Base-by-base conservation (phyloP, 768 basidiomycete genomes). In the Rhodocollybia butyracea region DNA sequence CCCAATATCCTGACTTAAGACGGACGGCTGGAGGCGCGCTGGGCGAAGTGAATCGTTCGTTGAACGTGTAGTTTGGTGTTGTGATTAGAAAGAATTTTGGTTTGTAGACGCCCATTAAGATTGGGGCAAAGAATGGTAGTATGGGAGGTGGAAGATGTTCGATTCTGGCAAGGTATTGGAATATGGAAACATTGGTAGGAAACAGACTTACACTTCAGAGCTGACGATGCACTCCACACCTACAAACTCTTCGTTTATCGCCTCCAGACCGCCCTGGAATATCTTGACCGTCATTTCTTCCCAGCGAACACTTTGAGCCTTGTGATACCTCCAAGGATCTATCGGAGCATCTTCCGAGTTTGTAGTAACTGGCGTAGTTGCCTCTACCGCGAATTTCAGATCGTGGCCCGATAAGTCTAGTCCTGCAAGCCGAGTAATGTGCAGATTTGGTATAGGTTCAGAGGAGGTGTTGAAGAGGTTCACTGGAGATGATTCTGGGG, bases 61-160 rank as follows among this genome's bases (percentile, higher is more conserved):
- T 95, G 76, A 89, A 96, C 2, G 80, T 84, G 71, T 87, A 94
- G 2, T 88, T 90, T 0, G 92, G 93, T 0, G 93, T 96, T 0
- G 93, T 95, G 62, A 94, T 64, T 21, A 96, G 77, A 41, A 93
- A 75, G 40, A 86, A 64, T 26, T 76, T 75, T 1, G 94, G 93
- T 53, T 82, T 84, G 62, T 96, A 96, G 30, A 80, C 73, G 0
- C 92, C 91, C 12, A 96, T 78, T 13, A 95, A 70, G 47, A 85
- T 68, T 3, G 88, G 86, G 6, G 86, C 81, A 60, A 93, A 88
- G 19, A 76, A 74, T 0, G 76, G 70, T 13, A 94, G 73, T 29
- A 86, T 68, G 4, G 78, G 68, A 0, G 80, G 77, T 1, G 79
- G 74, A 45, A 95, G 73, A 61, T 95, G 92, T 64, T 95, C 92